Evolutionary conservation across 2,329 filamentous ascomycete genomes (phyloP).

Genomic region (Venturia oleaginea): DNA sequence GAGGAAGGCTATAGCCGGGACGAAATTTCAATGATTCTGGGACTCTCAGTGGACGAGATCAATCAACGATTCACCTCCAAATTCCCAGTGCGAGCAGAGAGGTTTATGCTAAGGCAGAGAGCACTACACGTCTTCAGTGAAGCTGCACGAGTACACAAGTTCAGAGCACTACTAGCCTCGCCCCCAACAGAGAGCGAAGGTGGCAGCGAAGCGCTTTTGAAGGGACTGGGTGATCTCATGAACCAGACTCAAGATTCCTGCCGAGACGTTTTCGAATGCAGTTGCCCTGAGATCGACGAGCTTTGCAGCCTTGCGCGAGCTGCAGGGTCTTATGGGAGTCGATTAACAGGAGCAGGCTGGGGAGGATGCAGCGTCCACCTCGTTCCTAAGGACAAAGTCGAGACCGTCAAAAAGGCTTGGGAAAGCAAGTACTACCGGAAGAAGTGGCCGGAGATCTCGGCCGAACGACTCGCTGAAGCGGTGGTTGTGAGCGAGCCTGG

Average conservation of each 20-base stretch:
- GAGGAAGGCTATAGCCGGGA: conserved; percentile 81
- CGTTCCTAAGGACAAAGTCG: conserved; percentile 73
- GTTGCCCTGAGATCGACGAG: conserved; percentile 82
- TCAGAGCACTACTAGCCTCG: conserved; percentile 62
- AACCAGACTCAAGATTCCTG: conserved; percentile 87
- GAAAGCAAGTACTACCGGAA: conserved; percentile 74
- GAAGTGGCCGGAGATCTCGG: conserved; percentile 55
- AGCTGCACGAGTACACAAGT: conserved; percentile 74
- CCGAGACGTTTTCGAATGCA: conserved; percentile 81
- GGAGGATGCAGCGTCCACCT: conserved; percentile 93
- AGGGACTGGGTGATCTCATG: conserved; percentile 68
- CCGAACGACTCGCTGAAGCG: conserved; percentile 66
- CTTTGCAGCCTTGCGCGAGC: conserved; percentile 70
- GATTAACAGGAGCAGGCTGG: conserved; percentile 91
- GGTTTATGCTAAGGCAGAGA: conserved; percentile 79
- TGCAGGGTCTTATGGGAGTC: conserved; percentile 74
- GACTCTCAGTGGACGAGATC: conserved; percentile 60
- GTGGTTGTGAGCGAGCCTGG: conserved; percentile 86
- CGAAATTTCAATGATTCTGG: conserved; percentile 67
- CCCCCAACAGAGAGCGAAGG: conserved; percentile 37
- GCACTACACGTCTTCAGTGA: conserved; percentile 88
- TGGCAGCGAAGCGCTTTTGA: conserved; percentile 57
- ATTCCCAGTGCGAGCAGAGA: conserved; percentile 80
- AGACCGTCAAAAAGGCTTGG: conserved; percentile 67
- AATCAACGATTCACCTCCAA: conserved; percentile 72